Percentiles rank a stretch among this genome's conserved stretches.
phyloP scores from a whole-genome alignment of 176 grass and related monocot species.

The Oryza glumipatula region DNA sequence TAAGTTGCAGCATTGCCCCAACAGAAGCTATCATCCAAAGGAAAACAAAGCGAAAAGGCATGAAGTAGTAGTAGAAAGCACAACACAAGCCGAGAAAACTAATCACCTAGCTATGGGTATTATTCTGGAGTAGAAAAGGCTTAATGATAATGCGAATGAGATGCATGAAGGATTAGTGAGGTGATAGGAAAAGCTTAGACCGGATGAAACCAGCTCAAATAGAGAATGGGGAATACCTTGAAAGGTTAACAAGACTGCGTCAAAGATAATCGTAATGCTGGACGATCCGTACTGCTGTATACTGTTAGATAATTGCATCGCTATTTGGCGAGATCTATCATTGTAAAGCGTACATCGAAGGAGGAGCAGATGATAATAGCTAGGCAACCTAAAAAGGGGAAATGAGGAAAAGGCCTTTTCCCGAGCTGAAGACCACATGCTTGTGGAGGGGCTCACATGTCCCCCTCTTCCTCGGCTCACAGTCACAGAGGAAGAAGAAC shows the following conservation, averaged over 20 bases:
- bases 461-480: neutral
- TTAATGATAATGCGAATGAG: neutral
- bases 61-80: slow-evolving; percentile 33
- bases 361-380: slow-evolving; percentile 40
- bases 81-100: slow-evolving; percentile 29
- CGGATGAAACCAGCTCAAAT: slow-evolving; percentile 27
- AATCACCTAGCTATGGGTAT: slow-evolving; percentile 4
- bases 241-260: neutral
- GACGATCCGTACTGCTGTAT: neutral
- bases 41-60: slow-evolving; percentile 42
- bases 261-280: neutral
- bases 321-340: slow-evolving; percentile 39
- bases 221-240: neutral
- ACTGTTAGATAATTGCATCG: neutral
- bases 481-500: neutral
- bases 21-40: slow-evolving; percentile 42
- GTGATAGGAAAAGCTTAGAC: slow-evolving; percentile 35
- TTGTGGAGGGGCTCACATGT: slow-evolving; percentile 30
- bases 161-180: slow-evolving; percentile 12
- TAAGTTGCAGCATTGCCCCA: slow-evolving; percentile 42
- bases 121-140: neutral
- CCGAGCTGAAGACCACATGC: slow-evolving; percentile 53
- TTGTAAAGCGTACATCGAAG: slow-evolving; percentile 45
- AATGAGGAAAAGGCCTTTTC: slow-evolving; percentile 39
- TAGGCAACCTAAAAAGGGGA: slow-evolving; percentile 50